These are phyloP conservation scores for Pichia sp. DNA, from an alignment of 1,139 yeast species.

Conservation along the genomic window DNA sequence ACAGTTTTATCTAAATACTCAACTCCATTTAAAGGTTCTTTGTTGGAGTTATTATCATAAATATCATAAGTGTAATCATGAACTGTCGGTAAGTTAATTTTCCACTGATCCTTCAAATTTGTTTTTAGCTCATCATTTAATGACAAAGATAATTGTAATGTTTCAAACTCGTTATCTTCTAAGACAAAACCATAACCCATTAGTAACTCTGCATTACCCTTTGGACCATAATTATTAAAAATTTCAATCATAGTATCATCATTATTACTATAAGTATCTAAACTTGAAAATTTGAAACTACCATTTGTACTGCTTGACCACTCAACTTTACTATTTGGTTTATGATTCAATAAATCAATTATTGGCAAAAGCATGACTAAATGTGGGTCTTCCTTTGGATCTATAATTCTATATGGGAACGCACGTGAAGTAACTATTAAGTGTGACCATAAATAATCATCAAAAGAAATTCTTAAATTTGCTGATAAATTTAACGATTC, in stretches of 20 bases:
- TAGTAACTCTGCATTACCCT: constrained; percentile 75
- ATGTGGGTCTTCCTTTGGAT: constrained; percentile 29
- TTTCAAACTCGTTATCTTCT: constrained; percentile 55
- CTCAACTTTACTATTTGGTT: constrained; percentile 50
- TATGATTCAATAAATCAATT: constrained; percentile 72
- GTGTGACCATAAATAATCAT: constrained; percentile 68
- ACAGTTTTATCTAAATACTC: constrained; percentile 33
- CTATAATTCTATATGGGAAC: constrained; percentile 57
- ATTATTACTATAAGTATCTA: constrained; percentile 20
- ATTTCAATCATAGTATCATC: constrained; percentile 35
- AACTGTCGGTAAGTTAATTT: constrained; percentile 41
- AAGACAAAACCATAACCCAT: constrained; percentile 66
- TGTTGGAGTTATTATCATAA: constrained; percentile 35
- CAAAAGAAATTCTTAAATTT: constrained; percentile 47
- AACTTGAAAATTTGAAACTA: constrained; percentile 8
- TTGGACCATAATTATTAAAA: constrained; percentile 79
- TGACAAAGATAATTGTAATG: constrained; percentile 41
- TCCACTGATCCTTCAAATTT: constrained; percentile 23
- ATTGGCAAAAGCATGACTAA: constrained; percentile 73
- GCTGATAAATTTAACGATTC: not conserved
- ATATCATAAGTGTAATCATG: constrained; percentile 38
- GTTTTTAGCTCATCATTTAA: constrained; percentile 23
- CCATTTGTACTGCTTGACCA: constrained; percentile 39
- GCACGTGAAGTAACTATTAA: constrained; percentile 73
- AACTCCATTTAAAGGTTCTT: not conserved